These are phyloP conservation scores for Phytophthora constricta DNA, from an alignment of 352 stramenopile species.

Conservation along the genomic window DNA sequence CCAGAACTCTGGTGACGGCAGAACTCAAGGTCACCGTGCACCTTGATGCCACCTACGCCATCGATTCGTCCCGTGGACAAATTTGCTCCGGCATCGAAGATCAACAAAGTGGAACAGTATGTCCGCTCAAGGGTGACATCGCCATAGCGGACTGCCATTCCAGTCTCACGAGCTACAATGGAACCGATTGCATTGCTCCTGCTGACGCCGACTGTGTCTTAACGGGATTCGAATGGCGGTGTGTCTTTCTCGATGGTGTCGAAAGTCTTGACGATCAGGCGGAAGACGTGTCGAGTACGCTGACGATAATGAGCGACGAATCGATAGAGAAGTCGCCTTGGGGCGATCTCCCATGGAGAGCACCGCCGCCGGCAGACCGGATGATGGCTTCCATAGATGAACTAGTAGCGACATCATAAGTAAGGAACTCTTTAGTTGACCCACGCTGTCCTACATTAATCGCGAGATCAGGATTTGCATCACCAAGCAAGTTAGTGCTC, in stretches of 20 bases:
- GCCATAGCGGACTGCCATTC: constrained; percentile 41
- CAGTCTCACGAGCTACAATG: constrained; percentile 43
- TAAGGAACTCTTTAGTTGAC: too few species aligned
- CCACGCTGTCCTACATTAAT: not conserved
- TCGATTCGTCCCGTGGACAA: constrained; percentile 32
- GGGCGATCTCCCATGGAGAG: constrained; percentile 20
- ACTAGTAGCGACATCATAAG: too few species aligned
- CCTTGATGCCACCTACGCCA: constrained; percentile 51
- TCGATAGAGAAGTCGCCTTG: constrained; percentile 13
- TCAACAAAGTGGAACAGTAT: constrained; percentile 34
- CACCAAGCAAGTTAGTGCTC: too few species aligned
- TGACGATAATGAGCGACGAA: constrained; percentile 1
- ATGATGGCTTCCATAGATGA: too few species aligned
- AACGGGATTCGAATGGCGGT: constrained; percentile 28
- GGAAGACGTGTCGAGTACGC: constrained; percentile 15
- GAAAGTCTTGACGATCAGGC: not conserved
- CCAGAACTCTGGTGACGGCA: not conserved
- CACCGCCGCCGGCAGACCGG: constrained; percentile 16
- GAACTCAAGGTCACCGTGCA: constrained; percentile 11
- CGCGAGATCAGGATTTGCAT: not conserved
- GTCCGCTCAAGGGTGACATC: constrained; percentile 45
- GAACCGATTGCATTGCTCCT: constrained; percentile 36
- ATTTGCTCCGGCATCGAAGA: constrained; percentile 43
- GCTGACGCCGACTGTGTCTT: constrained; percentile 36
- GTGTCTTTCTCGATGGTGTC: constrained; percentile 24